Evolutionary conservation across 768 basidiomycete genomes (phyloP), one percentile per base, ranked within the genome.

Genomic region (Russula foetens): DNA sequence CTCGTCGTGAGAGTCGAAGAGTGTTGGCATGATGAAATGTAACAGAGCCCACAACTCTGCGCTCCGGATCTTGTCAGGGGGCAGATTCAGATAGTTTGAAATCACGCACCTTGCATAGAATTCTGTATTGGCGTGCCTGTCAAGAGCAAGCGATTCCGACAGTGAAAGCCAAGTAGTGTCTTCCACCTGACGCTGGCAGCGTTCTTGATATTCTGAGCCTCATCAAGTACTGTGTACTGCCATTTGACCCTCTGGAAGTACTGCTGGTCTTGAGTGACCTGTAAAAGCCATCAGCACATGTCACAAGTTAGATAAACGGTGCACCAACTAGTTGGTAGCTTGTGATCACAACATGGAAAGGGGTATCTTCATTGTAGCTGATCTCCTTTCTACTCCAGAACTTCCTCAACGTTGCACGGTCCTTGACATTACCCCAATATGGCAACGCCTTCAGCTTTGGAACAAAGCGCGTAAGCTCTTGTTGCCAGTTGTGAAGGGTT

Each of bases 171-270:
- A 48, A 99, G 83, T 19, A 98, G 77, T 1, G 95, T 96, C 74
- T 98, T 98, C 97, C 97, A 99, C 45, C 97, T 82, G 9, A 92
- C 90, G 73, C 90, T 93, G 24, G 91, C 84, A 24, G 97, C 94
- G 69, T 94, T 96, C 79, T 99, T 99, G 80, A 99, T 98, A 58
- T 98, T 98, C 73, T 99, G 97, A 2, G 97, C 97, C 73, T 99
- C 97, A 68, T 99, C 97, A n/a, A 99, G 79, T 60, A 99, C 84
- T 96, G 98, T 98, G 71, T 98, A 99, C 74, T 99, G 97, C 97
- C 97, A 99, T 69, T 93, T 96, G 63, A 98, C 88, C 41, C 90
- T 84, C 69, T 97, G 92, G 75, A 99, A 96, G 74, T 99, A 97
- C 67, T 98, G 92, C 69, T 97, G 94, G 70, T 98, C 97, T 77